A percentile compares a stretch with the other conserved stretches of the same genome.
Conservation (phyloP, 805 yeast species). For the Wickerhamiella kazuoi region DNA sequence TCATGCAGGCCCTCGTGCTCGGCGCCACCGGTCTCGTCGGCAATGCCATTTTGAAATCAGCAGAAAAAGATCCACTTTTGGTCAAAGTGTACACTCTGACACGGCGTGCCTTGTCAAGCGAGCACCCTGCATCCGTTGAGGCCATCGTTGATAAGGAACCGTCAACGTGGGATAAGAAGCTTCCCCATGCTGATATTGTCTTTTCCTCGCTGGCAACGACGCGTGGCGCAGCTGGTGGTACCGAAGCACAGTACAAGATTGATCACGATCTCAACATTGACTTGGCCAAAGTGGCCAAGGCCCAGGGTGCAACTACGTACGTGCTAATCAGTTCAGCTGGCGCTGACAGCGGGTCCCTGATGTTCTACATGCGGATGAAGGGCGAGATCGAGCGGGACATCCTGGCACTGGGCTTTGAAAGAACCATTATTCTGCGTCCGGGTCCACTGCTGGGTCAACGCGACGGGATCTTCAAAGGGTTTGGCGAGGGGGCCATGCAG, state of each 20-base stretch:
- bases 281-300: conserved; percentile 58
- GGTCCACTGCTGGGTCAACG: conserved; percentile 58
- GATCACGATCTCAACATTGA: conserved; percentile 58
- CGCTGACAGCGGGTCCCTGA: conserved; percentile 39
- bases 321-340: conserved; percentile 51
- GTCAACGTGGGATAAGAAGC: conserved; percentile 33
- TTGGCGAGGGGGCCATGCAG: conserved; percentile 21
- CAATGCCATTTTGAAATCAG: conserved; percentile 31
- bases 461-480: conserved; percentile 14
- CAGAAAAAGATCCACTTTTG: conserved; percentile 24
- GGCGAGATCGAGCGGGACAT: conserved; percentile 63
- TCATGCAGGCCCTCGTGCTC: conserved; percentile 16
- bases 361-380: conserved; percentile 49
- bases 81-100: conserved; percentile 29
- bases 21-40: conserved; percentile 81
- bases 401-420: conserved; percentile 42
- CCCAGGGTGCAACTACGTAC: conserved; percentile 46
- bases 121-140: conserved; percentile 17
- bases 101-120: conserved; percentile 9
- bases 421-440: conserved; percentile 60
- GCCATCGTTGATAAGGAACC: conserved; percentile 30
- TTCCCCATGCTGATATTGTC: conserved; percentile 25
- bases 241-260: conserved; percentile 49
- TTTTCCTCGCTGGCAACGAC: conserved; percentile 67
- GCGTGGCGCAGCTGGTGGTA: conserved; percentile 49